phyloP scores from a whole-genome alignment of 768 basidiomycete genomes.

The Dacryopinax spathularia region DNA sequence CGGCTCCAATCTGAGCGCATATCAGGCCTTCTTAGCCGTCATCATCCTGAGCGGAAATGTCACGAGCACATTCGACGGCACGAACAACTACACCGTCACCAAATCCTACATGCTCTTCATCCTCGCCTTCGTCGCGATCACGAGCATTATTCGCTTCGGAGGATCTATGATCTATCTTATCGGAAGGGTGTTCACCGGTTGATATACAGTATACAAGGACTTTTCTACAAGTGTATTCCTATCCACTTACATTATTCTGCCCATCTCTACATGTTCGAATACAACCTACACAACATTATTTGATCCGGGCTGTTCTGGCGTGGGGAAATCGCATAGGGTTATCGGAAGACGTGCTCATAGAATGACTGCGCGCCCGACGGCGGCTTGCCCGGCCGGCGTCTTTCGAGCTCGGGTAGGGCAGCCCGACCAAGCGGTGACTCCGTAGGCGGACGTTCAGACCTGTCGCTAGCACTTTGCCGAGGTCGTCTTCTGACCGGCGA shows the following conservation, averaged over 20 bases:
- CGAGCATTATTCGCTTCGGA: conserved; percentile 31
- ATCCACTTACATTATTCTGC: conserved; percentile 5
- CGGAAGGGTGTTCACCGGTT: conserved; percentile 9
- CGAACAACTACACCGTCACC: conserved; percentile 41
- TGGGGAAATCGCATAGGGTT: too few species aligned
- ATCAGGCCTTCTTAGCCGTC: conserved; percentile 54
- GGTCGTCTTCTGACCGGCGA: background rate
- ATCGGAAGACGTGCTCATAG: background rate
- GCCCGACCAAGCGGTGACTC: background rate
- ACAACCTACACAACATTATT: background rate
- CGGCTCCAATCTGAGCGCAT: background rate
- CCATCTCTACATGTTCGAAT: background rate
- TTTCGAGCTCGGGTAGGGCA: background rate
- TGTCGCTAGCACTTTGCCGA: background rate
- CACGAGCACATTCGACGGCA: conserved; percentile 44
- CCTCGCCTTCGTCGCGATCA: conserved; percentile 65
- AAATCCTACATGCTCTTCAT: conserved; percentile 62
- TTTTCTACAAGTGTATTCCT: conserved; percentile 39
- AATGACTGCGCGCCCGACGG: background rate
- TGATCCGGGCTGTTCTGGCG: too few species aligned
- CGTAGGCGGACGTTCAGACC: background rate
- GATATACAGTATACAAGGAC: conserved; percentile 18
- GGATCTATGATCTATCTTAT: conserved; percentile 7
- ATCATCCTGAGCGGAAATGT: conserved; percentile 49
- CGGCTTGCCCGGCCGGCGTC: background rate